Conservation (phyloP, 495 filamentous ascomycete species). For the Podospora bellae-mahoneyi region DNA sequence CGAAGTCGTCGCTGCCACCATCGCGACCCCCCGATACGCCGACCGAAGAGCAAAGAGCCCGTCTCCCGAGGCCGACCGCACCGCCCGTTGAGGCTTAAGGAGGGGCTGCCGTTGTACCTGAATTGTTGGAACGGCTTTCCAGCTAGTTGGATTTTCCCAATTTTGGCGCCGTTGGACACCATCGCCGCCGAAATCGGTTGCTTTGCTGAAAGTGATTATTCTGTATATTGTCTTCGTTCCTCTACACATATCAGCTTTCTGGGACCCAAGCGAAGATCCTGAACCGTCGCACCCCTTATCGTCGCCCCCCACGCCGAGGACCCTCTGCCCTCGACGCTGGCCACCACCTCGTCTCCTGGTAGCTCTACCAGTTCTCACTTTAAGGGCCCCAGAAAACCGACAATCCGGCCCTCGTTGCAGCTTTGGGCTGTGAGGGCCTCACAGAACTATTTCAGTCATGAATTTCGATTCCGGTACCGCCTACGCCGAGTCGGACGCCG, state of each 20-base stretch:
- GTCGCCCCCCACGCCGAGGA: slow-evolving; percentile 13
- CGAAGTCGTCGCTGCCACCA: background rate
- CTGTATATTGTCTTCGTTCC: background rate
- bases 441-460: slow-evolving; percentile 39
- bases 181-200: background rate
- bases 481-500: slow-evolving; percentile 85
- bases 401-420: slow-evolving; percentile 24
- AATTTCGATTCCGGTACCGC: slow-evolving; percentile 57
- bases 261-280: slow-evolving; percentile 3
- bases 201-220: background rate
- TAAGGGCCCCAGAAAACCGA: background rate
- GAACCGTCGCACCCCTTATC: slow-evolving; percentile 6
- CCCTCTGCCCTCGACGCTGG: background rate
- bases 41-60: background rate
- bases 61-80: background rate
- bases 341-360: slow-evolving; percentile 6
- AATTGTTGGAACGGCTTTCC: background rate
- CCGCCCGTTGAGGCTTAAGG: background rate
- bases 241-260: slow-evolving; percentile 10
- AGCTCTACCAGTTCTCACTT: background rate
- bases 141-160: background rate
- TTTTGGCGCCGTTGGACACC: slow-evolving; percentile 1
- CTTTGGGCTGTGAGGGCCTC: slow-evolving; percentile 29
- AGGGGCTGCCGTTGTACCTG: slow-evolving; percentile 1
- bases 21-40: background rate